Base-by-base conservation (phyloP, 2,329 filamentous ascomycete genomes). In the Ophiostoma ulmi region DNA sequence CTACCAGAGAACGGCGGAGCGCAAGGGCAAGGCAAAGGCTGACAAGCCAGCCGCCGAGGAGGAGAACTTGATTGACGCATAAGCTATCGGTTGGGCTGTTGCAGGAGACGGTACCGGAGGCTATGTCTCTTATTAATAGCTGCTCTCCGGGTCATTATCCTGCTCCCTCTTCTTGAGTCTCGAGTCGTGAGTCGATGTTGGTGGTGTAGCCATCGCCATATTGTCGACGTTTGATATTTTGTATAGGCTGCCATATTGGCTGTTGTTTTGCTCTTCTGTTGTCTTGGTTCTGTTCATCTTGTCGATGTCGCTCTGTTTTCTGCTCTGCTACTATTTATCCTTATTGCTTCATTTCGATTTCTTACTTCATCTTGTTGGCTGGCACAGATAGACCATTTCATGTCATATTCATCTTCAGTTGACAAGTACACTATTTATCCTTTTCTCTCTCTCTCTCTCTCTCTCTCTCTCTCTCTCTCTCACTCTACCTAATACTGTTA, bases 1-100 rank as follows among this genome's bases (percentile, higher is more conserved):
- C 83, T 95, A 94, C 81, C 88, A 90, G 78, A 85, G 91, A 75
- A 86, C 87, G 71, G 82, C 85, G 68, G 85, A 85, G 76, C 81
- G 85, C 74, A 90, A 90, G 82, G 82, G 82, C 73, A 90, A 90
- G 83, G 84, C 82, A 74, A 86, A 88, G 80, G 83, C 84, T 72
- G 80, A 81, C 75, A 74, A 61, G 72, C 75, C 75, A 66, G 74
- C 73, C 36, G 73, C 77, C 68, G 77, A 77, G 74, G 78, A 78
- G 75, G 78, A 79, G 75, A 79, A 78, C 74, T 73, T 80, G 70
- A 80, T 80, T 64, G 79, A 80, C 70, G 78, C 79, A 71, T 80
- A 75, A 75, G 36, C 67, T 1, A 5, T 20, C 13, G 31, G 58
- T 20, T 36, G 31, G 10, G 10, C 38, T 39, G 14, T 20, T 20